Percentiles rank a stretch among this genome's conserved stretches.
These are phyloP conservation scores for Fistulifera pelliculosa DNA, from an alignment of 108 stramenopile species.

Conservation along the genomic window DNA sequence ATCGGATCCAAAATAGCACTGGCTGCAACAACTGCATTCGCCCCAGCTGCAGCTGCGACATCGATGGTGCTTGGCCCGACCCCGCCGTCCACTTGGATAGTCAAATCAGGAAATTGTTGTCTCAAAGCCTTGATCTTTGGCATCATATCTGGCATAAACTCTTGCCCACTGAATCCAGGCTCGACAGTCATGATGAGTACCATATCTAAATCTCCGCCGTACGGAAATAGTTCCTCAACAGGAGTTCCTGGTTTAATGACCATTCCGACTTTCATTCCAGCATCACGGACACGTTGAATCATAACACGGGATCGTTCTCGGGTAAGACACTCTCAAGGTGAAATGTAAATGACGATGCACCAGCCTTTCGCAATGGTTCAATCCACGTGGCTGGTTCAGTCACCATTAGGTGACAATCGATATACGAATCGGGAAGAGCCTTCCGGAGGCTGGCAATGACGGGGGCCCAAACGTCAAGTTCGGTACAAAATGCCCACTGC, in stretches of 20 bases:
- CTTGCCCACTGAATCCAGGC: constrained; percentile 86
- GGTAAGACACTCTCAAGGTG: constrained; percentile 70
- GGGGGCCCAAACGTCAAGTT: constrained; percentile 66
- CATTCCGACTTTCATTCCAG: constrained; percentile 80
- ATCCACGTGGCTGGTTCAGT: constrained; percentile 86
- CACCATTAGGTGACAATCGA: constrained; percentile 91
- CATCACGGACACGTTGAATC: constrained; percentile 48
- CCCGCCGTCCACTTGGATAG: constrained; percentile 93
- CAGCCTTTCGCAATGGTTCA: constrained; percentile 70
- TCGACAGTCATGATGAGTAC: constrained; percentile 90
- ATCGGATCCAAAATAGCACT: constrained; percentile 22
- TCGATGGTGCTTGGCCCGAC: constrained; percentile 73
- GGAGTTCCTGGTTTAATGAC: constrained; percentile 83
- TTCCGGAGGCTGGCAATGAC: constrained; percentile 66
- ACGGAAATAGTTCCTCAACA: constrained; percentile 48
- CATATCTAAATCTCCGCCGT: constrained; percentile 59
- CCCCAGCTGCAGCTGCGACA: constrained; percentile 76
- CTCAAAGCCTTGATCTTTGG: constrained; percentile 68
- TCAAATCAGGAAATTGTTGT: constrained; percentile 47
- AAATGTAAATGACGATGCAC: constrained; percentile 65
- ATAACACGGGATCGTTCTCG: constrained; percentile 42
- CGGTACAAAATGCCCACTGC: constrained; percentile 68
- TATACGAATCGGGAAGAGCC: constrained; percentile 31
- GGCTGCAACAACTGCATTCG: constrained; percentile 79
- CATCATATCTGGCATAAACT: constrained; percentile 84